phyloP scores from a whole-genome alignment of 768 basidiomycete species.

The Amanita thiersii region DNA sequence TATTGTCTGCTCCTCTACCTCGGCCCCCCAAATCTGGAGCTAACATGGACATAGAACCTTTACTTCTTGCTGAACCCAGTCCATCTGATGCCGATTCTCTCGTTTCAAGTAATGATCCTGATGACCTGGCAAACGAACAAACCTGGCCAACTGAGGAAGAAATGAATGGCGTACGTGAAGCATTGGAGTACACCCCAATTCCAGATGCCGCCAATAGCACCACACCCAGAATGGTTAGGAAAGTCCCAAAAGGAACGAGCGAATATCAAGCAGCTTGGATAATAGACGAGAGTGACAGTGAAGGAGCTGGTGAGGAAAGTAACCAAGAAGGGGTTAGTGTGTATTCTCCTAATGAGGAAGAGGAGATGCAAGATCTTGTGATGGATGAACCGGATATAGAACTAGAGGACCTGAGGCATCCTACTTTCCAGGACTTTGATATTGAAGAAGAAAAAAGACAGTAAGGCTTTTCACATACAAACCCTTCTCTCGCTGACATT shows the following conservation, averaged over 20 bases:
- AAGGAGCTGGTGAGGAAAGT: slow-evolving; percentile 38
- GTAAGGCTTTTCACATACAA: slow-evolving; percentile 34
- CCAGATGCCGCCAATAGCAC: slow-evolving; percentile 66
- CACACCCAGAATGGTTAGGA: slow-evolving; percentile 72
- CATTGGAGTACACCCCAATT: slow-evolving; percentile 25
- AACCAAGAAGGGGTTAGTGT: slow-evolving; percentile 33
- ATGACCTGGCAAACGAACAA: slow-evolving; percentile 89
- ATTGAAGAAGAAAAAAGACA: slow-evolving; percentile 81
- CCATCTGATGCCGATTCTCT: slow-evolving; percentile 72
- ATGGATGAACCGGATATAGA: slow-evolving; percentile 50
- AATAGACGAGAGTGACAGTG: slow-evolving; percentile 70
- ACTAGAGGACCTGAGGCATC: slow-evolving; percentile 40
- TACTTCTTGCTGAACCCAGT: slow-evolving; percentile 56
- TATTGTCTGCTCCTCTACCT: slow-evolving; percentile 53
- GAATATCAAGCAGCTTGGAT: slow-evolving; percentile 98
- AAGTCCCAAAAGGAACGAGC: slow-evolving; percentile 91
- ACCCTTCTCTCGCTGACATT: neutral
- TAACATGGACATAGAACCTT: slow-evolving; percentile 64
- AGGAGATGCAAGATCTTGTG: slow-evolving; percentile 54
- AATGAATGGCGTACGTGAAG: slow-evolving; percentile 42
- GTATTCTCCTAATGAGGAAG: slow-evolving; percentile 42
- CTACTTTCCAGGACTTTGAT: slow-evolving; percentile 70
- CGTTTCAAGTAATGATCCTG: slow-evolving; percentile 79
- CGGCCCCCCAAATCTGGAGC: slow-evolving; percentile 25
- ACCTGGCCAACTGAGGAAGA: slow-evolving; percentile 99